These are phyloP conservation scores for Phialemonium atrogriseum DNA, from an alignment of 2,329 filamentous ascomycete species.

Conservation along the genomic window DNA sequence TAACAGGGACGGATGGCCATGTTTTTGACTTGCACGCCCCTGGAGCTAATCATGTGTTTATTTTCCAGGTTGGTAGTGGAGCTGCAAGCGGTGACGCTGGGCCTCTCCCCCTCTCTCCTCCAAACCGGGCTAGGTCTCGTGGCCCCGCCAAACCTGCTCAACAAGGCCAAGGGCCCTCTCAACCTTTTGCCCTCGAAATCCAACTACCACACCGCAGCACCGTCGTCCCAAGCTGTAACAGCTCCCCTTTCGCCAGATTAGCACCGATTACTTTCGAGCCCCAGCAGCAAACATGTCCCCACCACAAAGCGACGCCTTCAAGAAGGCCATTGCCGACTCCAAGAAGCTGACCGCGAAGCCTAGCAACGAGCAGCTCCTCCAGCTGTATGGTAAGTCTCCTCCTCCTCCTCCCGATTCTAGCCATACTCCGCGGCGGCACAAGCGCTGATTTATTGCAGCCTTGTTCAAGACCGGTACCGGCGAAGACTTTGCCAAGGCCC, in stretches of 20 bases:
- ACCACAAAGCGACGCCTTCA: slow-evolving; percentile 37
- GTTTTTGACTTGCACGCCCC: too few species aligned
- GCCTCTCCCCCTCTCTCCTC: too few species aligned
- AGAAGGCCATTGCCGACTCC: slow-evolving; percentile 52
- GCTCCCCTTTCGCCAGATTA: too few species aligned
- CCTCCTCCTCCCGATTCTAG: neutral
- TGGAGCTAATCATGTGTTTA: too few species aligned
- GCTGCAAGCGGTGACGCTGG: too few species aligned
- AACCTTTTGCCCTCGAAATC: neutral
- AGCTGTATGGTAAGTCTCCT: slow-evolving; percentile 45
- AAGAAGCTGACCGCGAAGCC: slow-evolving; percentile 62
- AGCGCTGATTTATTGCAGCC: slow-evolving; percentile 24
- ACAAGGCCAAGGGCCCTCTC: too few species aligned
- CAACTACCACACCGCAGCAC: slow-evolving; percentile 2
- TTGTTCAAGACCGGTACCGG: slow-evolving; percentile 51
- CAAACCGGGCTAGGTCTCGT: too few species aligned
- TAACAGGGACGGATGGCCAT: too few species aligned
- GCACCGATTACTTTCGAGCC: slow-evolving; percentile 7
- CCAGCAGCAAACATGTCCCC: slow-evolving; percentile 27
- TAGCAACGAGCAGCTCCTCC: slow-evolving; percentile 54
- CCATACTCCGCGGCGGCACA: neutral
- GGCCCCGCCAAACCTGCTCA: too few species aligned
- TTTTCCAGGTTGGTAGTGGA: too few species aligned
- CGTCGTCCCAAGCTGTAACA: too few species aligned
- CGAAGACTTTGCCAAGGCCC: slow-evolving; percentile 48